A percentile compares a stretch with the other conserved stretches of the same genome.
These are phyloP conservation scores for Aquilaria agallochum DNA, from an alignment of 441 rosid species.

Conservation along the genomic window DNA sequence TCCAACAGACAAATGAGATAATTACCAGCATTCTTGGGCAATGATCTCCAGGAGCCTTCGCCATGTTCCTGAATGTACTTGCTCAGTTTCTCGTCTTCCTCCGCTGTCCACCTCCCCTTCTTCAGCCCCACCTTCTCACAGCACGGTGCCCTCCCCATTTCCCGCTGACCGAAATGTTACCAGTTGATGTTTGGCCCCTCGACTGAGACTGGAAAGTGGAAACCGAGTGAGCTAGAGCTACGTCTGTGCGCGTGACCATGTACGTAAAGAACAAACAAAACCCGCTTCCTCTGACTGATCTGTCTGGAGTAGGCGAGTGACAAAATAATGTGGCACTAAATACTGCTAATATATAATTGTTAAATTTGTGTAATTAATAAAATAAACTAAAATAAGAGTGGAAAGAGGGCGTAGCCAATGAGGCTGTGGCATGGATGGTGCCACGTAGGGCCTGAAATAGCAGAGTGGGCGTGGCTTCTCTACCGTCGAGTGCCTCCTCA, in stretches of 20 bases:
- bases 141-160: slow-evolving; percentile 92
- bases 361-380: too few species aligned
- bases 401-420: not conserved
- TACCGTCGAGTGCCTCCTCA: slow-evolving; percentile 44
- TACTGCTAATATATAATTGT: slow-evolving; percentile 1
- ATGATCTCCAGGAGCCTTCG: slow-evolving; percentile 86
- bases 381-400: not conserved
- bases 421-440: slow-evolving; percentile 26
- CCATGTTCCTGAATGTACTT: slow-evolving; percentile 68
- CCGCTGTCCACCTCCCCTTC: slow-evolving; percentile 85
- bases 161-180: not conserved
- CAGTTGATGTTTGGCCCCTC: not conserved
- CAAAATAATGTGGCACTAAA: slow-evolving; percentile 5
- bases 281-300: too few species aligned
- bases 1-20: not conserved
- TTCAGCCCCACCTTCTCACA: slow-evolving; percentile 83
- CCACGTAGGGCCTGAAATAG: slow-evolving; percentile 33
- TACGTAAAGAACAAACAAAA: slow-evolving; percentile 2
- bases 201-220: slow-evolving; percentile 10
- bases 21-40: slow-evolving; percentile 86
- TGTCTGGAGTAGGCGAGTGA: too few species aligned
- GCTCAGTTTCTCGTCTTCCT: slow-evolving; percentile 62
- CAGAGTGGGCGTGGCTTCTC: slow-evolving; percentile 61
- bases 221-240: not conserved
- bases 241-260: slow-evolving; percentile 14